Evolutionary conservation across 768 basidiomycete species (phyloP).

Genomic region (Amylocystis lapponica): DNA sequence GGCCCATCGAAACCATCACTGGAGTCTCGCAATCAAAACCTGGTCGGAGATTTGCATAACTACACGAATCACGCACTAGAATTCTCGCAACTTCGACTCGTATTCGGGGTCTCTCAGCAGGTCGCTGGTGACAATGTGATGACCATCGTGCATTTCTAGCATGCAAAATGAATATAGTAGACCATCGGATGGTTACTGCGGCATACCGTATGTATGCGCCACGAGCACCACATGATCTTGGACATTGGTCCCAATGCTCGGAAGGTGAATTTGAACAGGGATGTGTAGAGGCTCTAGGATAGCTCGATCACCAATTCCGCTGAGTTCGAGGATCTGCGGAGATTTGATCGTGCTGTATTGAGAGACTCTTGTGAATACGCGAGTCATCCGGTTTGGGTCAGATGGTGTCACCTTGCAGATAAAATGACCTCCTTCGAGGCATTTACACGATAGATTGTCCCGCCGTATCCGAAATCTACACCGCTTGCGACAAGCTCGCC

Average conservation of each 20-base stretch:
- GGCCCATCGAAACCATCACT: background rate
- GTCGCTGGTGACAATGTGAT: conserved; percentile 3
- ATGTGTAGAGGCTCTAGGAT: conserved; percentile 31
- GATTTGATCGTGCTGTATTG: conserved; percentile 34
- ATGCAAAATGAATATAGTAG: background rate
- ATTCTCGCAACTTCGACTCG: conserved; percentile 1
- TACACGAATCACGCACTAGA: conserved; percentile 1
- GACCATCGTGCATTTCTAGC: conserved; percentile 5
- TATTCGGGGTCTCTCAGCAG: conserved; percentile 5
- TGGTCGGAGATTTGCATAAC: background rate
- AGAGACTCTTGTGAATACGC: conserved; percentile 2
- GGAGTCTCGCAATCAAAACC: background rate
- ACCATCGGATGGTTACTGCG: background rate
- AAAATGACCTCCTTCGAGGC: conserved; percentile 41
- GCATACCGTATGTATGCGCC: conserved; percentile 19
- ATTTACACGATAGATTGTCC: conserved; percentile 22
- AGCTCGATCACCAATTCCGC: conserved; percentile 38
- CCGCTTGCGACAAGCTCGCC: conserved; percentile 25
- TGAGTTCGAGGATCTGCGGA: conserved; percentile 43
- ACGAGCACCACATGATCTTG: conserved; percentile 34
- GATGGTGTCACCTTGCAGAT: conserved; percentile 26
- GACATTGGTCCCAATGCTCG: conserved; percentile 42
- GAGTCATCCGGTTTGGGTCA: background rate
- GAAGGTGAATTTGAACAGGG: conserved; percentile 32
- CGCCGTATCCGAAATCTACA: conserved; percentile 29